Percentiles rank a stretch among this genome's conserved stretches.
phyloP scores from a whole-genome alignment of 1,139 yeast genomes.

The Blastobotrys indianensis region DNA sequence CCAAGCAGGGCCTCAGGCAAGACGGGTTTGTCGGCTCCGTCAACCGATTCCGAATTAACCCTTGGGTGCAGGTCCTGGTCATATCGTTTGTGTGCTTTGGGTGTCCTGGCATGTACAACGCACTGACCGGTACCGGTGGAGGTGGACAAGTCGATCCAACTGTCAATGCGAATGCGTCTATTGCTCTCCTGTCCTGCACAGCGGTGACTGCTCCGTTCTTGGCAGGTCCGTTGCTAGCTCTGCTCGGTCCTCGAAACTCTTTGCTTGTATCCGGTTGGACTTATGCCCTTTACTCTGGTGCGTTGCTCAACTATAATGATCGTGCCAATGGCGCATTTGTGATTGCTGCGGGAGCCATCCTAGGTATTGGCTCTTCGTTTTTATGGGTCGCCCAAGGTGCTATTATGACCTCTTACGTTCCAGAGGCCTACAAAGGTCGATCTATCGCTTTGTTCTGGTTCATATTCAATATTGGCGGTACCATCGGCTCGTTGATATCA shows the following conservation, averaged over 20 bases:
- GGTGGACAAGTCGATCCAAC: constrained; percentile 42
- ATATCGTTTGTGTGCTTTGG: constrained; percentile 30
- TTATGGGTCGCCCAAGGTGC: constrained; percentile 58
- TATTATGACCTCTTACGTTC: constrained; percentile 52
- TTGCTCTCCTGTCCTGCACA: constrained; percentile 47
- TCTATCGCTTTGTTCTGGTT: constrained; percentile 57
- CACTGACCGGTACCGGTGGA: constrained; percentile 49
- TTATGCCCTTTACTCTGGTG: constrained; percentile 50
- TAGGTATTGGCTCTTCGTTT: constrained; percentile 52
- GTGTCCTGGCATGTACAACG: constrained; percentile 46
- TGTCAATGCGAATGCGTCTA: constrained; percentile 38
- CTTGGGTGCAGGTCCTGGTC: constrained; percentile 27
- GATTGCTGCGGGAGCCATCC: constrained; percentile 54
- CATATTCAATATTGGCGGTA: constrained; percentile 60
- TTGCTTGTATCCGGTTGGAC: constrained; percentile 53
- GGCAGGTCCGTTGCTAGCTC: constrained; percentile 54
- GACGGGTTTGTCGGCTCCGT: constrained; percentile 9
- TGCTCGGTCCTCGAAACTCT: constrained; percentile 45
- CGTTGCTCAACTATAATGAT: constrained; percentile 48
- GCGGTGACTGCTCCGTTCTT: constrained; percentile 48
- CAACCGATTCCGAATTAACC: constrained; percentile 14
- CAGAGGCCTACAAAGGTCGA: constrained; percentile 49
- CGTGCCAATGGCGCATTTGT: constrained; percentile 49
- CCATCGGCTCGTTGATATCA: constrained; percentile 29
- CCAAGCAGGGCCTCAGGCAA: constrained; percentile 9